Percentiles rank a stretch among this genome's conserved stretches.
These are phyloP conservation scores for Cutaneotrichosporon cyanovorans DNA, from an alignment of 1,284 basidiomycete genomes.

Conservation along the genomic window DNA sequence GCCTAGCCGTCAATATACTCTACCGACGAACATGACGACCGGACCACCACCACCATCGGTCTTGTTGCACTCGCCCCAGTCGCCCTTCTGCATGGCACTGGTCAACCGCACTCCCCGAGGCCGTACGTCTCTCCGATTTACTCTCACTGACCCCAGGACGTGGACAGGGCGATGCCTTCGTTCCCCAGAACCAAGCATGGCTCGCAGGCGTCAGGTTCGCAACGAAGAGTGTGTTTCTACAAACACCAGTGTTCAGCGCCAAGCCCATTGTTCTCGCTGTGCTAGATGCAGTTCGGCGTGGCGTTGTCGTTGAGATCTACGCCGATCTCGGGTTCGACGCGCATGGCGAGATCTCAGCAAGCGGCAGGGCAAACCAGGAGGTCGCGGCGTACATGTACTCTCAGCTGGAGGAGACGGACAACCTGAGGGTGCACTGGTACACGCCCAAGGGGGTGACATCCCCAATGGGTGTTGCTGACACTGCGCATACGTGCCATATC, in stretches of 20 bases:
- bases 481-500: conserved; percentile 64
- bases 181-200: conserved; percentile 64
- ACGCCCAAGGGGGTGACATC: conserved; percentile 52
- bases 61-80: conserved; percentile 52
- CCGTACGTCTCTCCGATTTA: conserved; percentile 28
- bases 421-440: conserved; percentile 59
- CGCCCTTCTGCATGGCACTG: conserved; percentile 60
- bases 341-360: conserved; percentile 51
- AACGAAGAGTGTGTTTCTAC: conserved; percentile 60
- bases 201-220: conserved; percentile 61
- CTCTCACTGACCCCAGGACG: conserved; percentile 11
- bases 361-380: conserved; percentile 67
- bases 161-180: conserved; percentile 28
- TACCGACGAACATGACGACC: no score
- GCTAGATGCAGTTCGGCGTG: conserved; percentile 56
- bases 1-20: no score
- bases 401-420: conserved; percentile 49
- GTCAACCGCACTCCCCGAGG: conserved; percentile 61
- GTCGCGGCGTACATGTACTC: conserved; percentile 59
- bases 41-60: conserved; percentile 27
- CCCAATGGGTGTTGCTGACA: conserved; percentile 56
- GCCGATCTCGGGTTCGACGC: conserved; percentile 59
- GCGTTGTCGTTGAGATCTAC: conserved; percentile 58
- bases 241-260: conserved; percentile 65
- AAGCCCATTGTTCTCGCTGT: conserved; percentile 57